These are phyloP conservation scores for Carex cristatella DNA, from an alignment of 176 grass and related monocot genomes.

Conservation along the genomic window DNA sequence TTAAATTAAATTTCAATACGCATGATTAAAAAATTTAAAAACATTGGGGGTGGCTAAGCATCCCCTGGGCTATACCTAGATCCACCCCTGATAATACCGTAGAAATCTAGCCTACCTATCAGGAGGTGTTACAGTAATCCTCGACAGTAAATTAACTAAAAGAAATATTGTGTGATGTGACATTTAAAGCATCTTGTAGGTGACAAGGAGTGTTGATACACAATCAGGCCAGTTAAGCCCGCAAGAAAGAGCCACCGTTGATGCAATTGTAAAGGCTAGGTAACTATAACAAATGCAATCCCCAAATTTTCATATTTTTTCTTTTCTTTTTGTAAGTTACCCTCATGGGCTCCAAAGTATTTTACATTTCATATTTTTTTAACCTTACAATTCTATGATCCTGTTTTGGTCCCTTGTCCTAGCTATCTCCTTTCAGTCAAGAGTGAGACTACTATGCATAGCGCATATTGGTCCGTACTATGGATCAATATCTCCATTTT, in stretches of 20 bases:
- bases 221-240: constrained; percentile 81
- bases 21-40: no score
- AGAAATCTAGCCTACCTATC: background rate
- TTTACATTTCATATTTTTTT: background rate
- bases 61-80: no score
- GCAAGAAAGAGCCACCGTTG: constrained; percentile 79
- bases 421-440: background rate
- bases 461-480: no score
- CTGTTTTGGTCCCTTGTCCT: background rate
- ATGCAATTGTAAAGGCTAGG: constrained; percentile 96
- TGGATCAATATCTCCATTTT: no score
- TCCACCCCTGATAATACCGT: no score
- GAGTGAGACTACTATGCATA: no score
- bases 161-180: background rate
- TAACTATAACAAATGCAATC: constrained; percentile 29
- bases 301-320: constrained; percentile 4
- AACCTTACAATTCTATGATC: background rate
- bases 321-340: background rate
- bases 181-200: constrained; percentile 34
- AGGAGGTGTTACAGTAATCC: background rate
- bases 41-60: no score
- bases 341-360: background rate
- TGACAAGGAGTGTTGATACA: constrained; percentile 90
- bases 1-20: no score
- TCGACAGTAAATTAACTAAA: background rate